Evolutionary conservation across 2,329 filamentous ascomycete genomes (phyloP), one percentile per base, ranked within the genome.

Genomic region (Acephala macrosclerotiorum): DNA sequence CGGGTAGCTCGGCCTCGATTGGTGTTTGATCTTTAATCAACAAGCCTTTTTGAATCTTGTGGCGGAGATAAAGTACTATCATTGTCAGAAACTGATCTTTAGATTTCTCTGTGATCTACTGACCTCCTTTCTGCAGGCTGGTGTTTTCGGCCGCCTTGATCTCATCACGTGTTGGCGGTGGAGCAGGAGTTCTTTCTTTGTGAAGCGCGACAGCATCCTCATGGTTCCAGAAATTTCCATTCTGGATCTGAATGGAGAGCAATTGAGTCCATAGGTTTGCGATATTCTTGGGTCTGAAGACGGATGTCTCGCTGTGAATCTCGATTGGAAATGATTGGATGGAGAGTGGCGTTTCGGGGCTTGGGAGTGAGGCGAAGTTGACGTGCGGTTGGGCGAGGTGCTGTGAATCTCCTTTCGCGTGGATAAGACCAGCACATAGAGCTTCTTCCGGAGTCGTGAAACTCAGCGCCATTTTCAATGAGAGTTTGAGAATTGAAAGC

Each of bases 221-320:
- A 25, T 65, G 35, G 16, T 61, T 67, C 45, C 59, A 56, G 38
- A 65, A 65, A 40, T 65, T 65, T 4, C 62, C 66, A 63, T 65
- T 65, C 51, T 65, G 63, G 16, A 62, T 62, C 29, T 65, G 62
- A n/a, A 67, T 67, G 16, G 60, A 61, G 16, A 67, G 59, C 8
- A 65, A 36, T 33, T 67, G 62, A 26, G 57, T 20, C 66, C 66
- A 67, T 33, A 67, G 55, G 53, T 63, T 60, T 1, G 62, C 66
- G 11, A 67, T 56, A 20, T 40, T 62, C 47, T 57, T 65, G 12
- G 42, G 59, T 7, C 56, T 60, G 38, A 62, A 65, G 29, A 40
- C 35, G 14, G 60, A 22, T 33, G 51, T 59, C 49, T 65, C 49
- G 60, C 56, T 65, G 47, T 47, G 55, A 14, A 67, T 53, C 18